Base-by-base conservation (phyloP, 179 eudicot genomes). In the Silene vulgaris region DNA sequence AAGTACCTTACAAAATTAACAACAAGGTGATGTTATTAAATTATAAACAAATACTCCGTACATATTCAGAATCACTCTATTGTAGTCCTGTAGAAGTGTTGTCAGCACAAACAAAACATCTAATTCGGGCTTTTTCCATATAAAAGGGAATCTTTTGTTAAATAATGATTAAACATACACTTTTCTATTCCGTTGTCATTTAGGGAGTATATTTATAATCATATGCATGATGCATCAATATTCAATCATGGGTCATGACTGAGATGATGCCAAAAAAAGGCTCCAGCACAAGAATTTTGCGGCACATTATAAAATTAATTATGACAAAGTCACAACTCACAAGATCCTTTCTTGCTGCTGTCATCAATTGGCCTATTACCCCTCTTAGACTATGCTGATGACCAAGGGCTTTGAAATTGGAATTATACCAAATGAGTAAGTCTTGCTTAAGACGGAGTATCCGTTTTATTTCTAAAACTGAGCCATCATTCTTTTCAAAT, bases 111-210 rank as follows among this genome's bases (percentile, higher is more conserved):
- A 37, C 57, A 73, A 48, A 48, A 13, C 62, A 56, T 40, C 43
- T 57, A 76, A 45, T 45, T 45, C 2, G 52, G n/a, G 43, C 43
- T 20, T 19, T 37, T 37, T 43, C 52, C 14, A 45, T 45, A 11
- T 45, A 45, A 45, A 9, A 45, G 14, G 52, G 52, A 45, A 45
- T 45, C 52, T 45, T 45, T 9, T 45, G 52, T 45, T 9, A 35
- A 74, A 23, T 21, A 64, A 74, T 78, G 75, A 54, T 65, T 64
- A 71, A 71, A 69, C 65, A 80, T 60, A 63, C 56, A 62, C 28
- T 64, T 26, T 64, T 32, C 45, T 6, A 70, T 77, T 77, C 50
- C 54, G 80, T 77, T 72, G 74, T 69, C 73, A 70, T 26, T 75
- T 16, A n/a, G n/a, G 32, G 63, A 21, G 17, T 28, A 65, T 11